phyloP scores from a whole-genome alignment of 257 asterid genomes.

The Solanum virginianum region DNA sequence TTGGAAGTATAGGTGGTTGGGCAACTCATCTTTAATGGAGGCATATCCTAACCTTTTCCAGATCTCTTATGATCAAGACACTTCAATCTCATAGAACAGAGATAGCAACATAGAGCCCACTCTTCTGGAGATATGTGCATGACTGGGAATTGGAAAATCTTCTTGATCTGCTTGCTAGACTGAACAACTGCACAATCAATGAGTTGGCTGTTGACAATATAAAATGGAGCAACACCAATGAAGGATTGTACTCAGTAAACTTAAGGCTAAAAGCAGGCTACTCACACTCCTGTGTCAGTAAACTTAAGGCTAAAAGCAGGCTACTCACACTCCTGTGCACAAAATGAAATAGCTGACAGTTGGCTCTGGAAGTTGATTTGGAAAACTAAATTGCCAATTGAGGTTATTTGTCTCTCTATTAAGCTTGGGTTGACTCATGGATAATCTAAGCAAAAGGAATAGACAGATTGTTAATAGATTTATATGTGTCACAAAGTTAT shows the following conservation, averaged over 20 bases:
- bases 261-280: background rate
- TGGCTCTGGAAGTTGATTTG: background rate
- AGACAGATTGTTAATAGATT: background rate
- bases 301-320: background rate
- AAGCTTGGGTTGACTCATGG: background rate
- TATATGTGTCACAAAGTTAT: background rate
- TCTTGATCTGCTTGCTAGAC: background rate
- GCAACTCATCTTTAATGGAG: background rate
- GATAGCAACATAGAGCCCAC: background rate
- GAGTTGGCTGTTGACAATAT: background rate
- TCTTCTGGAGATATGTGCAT: background rate
- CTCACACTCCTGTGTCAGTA: no score
- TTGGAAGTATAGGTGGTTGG: background rate
- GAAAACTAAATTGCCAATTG: background rate
- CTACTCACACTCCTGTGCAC: background rate
- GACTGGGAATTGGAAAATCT: background rate
- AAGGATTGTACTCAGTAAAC: background rate
- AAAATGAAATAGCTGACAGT: background rate
- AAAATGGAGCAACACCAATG: background rate
- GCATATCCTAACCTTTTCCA: background rate
- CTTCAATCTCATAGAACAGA: background rate
- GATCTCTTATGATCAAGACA: background rate
- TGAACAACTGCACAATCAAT: background rate
- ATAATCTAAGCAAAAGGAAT: background rate
- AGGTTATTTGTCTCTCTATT: background rate